phyloP scores from a whole-genome alignment of 495 filamentous ascomycete genomes.

The Bathelium albidoporum region DNA sequence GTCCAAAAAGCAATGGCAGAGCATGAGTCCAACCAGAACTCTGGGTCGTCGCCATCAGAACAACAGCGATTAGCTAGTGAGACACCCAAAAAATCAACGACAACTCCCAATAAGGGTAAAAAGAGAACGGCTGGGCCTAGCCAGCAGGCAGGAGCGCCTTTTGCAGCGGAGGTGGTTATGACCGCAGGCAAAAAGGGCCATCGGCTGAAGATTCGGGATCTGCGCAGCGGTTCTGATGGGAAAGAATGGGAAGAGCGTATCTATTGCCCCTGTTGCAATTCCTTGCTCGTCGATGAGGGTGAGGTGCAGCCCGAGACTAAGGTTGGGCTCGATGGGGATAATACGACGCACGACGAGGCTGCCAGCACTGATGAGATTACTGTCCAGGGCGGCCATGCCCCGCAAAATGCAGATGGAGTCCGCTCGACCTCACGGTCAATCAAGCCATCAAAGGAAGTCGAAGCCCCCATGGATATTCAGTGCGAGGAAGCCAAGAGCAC shows the following conservation, averaged over 20 bases:
- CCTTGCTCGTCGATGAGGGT: neutral
- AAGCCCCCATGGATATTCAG: neutral
- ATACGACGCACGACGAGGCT: neutral
- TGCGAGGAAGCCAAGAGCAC: neutral
- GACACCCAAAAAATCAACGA: neutral
- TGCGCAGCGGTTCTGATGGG: neutral
- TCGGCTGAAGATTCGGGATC: neutral
- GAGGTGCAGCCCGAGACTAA: neutral
- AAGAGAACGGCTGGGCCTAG: neutral
- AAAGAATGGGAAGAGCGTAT: conserved; percentile 3
- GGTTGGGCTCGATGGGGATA: neutral
- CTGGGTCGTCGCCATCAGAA: neutral
- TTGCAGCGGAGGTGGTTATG: neutral
- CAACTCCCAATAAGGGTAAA: neutral
- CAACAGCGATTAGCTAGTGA: neutral
- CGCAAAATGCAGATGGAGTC: neutral
- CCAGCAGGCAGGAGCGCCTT: neutral
- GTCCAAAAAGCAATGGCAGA: conserved; percentile 5
- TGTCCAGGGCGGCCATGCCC: neutral
- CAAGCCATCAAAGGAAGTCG: neutral
- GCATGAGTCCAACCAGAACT: neutral
- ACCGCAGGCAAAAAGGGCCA: neutral
- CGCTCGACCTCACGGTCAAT: neutral
- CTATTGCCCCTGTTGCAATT: neutral
- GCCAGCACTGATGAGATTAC: neutral